phyloP scores from a whole-genome alignment of 345 rosid genomes.

The Rhizophora apiculata region DNA sequence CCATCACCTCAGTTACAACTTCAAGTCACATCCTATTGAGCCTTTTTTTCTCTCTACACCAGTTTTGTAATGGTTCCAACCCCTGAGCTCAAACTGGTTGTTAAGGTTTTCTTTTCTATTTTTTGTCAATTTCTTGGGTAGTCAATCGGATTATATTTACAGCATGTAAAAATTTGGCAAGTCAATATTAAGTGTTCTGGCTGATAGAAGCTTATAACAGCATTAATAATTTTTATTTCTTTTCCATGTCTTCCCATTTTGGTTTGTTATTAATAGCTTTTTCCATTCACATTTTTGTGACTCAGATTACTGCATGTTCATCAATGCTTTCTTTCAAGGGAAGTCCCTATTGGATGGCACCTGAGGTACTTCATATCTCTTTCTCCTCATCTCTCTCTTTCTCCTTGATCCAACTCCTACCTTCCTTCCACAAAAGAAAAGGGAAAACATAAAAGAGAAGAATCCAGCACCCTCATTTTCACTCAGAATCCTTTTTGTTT shows the following conservation, averaged over 20 bases:
- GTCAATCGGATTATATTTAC: too few relatives aligned
- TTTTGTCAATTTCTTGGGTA: background rate
- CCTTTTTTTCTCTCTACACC: too few relatives aligned
- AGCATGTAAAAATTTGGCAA: too few relatives aligned
- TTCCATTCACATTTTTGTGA: conserved; percentile 22
- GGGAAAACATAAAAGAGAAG: background rate
- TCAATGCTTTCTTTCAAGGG: conserved; percentile 97
- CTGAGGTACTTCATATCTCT: conserved; percentile 57
- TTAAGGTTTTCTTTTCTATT: background rate
- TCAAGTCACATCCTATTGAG: too few relatives aligned
- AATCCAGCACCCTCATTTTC: background rate
- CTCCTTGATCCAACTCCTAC: background rate
- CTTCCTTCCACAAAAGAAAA: background rate
- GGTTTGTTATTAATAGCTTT: conserved; percentile 11
- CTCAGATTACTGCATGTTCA: conserved; percentile 66
- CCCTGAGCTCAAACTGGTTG: background rate
- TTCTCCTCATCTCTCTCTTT: background rate
- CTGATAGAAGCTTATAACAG: background rate
- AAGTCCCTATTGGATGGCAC: conserved; percentile 99
- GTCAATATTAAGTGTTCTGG: too few relatives aligned
- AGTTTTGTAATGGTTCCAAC: too few relatives aligned
- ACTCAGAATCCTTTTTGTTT: background rate
- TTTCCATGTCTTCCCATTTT: conserved; percentile 10
- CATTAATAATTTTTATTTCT: background rate
- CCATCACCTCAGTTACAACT: too few relatives aligned